Percentiles rank a stretch among this genome's conserved stretches.
Evolutionary conservation across 495 filamentous ascomycete genomes (phyloP).

Genomic region (Clohesyomyces aquaticus): DNA sequence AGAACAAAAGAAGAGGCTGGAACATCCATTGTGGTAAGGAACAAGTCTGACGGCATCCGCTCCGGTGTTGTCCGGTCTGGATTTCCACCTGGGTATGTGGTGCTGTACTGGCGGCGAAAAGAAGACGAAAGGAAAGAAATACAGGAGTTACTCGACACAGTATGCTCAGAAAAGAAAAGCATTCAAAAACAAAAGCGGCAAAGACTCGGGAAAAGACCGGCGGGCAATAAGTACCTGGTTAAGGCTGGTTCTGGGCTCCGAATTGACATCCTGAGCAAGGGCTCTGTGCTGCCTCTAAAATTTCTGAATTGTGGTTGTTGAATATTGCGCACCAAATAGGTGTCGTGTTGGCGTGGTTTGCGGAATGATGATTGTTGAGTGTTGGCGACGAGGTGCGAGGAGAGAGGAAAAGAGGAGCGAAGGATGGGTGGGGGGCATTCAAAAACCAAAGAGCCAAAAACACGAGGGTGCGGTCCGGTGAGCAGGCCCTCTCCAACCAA

Average conservation of each 20-base stretch:
- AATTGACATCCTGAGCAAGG: slow-evolving; percentile 43
- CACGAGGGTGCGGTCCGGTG: slow-evolving; percentile 30
- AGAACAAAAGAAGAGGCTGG: slow-evolving; percentile 26
- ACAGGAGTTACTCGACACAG: slow-evolving; percentile 27
- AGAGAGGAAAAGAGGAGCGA: slow-evolving; percentile 31
- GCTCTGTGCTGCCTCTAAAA: slow-evolving; percentile 30
- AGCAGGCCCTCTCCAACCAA: slow-evolving; percentile 23
- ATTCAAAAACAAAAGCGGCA: slow-evolving; percentile 20
- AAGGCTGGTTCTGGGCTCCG: slow-evolving; percentile 39
- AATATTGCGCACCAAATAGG: slow-evolving; percentile 10
- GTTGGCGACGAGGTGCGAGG: slow-evolving; percentile 17
- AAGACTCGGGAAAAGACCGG: slow-evolving; percentile 31
- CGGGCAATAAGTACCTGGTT: slow-evolving; percentile 43
- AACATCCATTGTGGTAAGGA: slow-evolving; percentile 4
- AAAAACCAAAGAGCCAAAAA: slow-evolving; percentile 36
- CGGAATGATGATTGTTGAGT: slow-evolving; percentile 12
- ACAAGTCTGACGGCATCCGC: background rate
- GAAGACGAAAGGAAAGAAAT: slow-evolving; percentile 22
- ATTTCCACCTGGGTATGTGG: slow-evolving; percentile 6
- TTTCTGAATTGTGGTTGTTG: slow-evolving; percentile 11
- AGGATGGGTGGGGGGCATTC: slow-evolving; percentile 30
- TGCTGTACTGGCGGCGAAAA: slow-evolving; percentile 35
- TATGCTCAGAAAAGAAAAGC: slow-evolving; percentile 13
- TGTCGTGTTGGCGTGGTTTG: background rate
- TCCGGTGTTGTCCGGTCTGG: slow-evolving; percentile 14